Base-by-base conservation (phyloP, 2,329 filamentous ascomycete genomes). In the Drechslerella coelobrocha region DNA sequence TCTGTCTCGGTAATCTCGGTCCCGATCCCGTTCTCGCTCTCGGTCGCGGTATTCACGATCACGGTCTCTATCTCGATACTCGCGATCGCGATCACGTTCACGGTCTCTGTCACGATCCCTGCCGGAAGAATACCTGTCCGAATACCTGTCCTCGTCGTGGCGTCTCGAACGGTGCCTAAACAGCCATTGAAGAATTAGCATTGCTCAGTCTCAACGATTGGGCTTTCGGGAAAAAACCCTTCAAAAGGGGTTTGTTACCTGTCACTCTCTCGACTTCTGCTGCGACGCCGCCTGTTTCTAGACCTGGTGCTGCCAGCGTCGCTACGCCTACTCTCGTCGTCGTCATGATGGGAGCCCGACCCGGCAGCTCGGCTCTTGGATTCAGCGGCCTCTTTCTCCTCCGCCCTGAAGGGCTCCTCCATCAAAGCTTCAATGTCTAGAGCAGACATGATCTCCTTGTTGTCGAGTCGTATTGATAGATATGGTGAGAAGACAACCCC, bases 91-190 rank as follows among this genome's bases (percentile, higher is more conserved):
- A 63, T 85, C 81, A 75, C 83, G 82, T 65, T 86, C 84, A 75
- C 82, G 81, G 54, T 84, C 83, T 65, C 80, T 78, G 73, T 81
- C 80, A 41, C 82, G 80, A 61, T 85, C 85, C 73, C 81, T 80
- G 74, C 82, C 86, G 73, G 84, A 82, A 62, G 84, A 83, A 76
- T 87, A 85, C 74, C 83, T 81, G 73, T 86, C 84, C 73, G 86
- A 85, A 74, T 81, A 78, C 65, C 80, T 79, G 56, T 79, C 55
- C 71, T 75, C 69, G 56, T 72, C 68, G 39, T 73, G 71, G 45
- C 54, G 65, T 52, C 71, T 72, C n/a, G 65, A 72, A 51, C 53
- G 62, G 34, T 68, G n/a, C n/a, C n/a, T n/a, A n/a, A n/a, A n/a
- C n/a, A n/a, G n/a, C n/a, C n/a, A n/a, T n/a, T n/a, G n/a, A n/a